These are phyloP conservation scores for Calonectria pseudoturangicola DNA, from an alignment of 2,329 filamentous ascomycete genomes.

Conservation along the genomic window DNA sequence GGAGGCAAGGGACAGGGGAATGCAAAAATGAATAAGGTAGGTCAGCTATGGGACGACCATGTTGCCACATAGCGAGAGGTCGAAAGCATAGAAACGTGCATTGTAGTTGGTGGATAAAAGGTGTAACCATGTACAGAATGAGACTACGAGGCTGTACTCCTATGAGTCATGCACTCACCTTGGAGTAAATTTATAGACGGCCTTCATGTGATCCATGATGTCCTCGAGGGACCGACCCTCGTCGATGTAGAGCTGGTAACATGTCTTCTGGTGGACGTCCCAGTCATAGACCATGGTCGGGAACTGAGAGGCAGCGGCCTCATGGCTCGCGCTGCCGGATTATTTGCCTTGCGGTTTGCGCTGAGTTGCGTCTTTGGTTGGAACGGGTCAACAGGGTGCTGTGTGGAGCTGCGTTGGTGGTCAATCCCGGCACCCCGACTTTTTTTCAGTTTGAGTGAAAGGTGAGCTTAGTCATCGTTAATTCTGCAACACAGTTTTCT, in stretches of 20 bases:
- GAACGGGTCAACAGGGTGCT: conserved; percentile 47
- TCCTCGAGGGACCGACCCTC: conserved; percentile 84
- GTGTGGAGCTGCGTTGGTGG: conserved; percentile 56
- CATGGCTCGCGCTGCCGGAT: conserved; percentile 34
- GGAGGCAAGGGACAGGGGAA: background rate
- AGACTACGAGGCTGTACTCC: conserved; percentile 1
- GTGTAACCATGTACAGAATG: conserved; percentile 1
- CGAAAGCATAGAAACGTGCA: background rate
- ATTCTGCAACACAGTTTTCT: conserved; percentile 1
- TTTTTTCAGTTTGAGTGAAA: conserved; percentile 20
- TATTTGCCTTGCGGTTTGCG: conserved; percentile 23
- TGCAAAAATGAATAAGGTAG: background rate
- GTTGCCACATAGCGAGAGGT: background rate
- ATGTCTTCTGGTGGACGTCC: conserved; percentile 65
- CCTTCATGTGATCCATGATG: conserved; percentile 82
- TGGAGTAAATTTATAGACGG: conserved; percentile 79
- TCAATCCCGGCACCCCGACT: conserved; percentile 52
- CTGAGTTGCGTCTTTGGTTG: conserved; percentile 53
- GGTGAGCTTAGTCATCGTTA: conserved; percentile 43
- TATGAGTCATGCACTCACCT: conserved; percentile 69
- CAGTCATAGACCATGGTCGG: conserved; percentile 68
- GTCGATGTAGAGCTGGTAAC: conserved; percentile 81
- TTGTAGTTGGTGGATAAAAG: conserved; percentile 10
- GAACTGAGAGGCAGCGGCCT: conserved; percentile 41
- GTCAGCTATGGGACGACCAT: background rate